Conservation (phyloP, 805 yeast species). For the Yarrowia sp. region DNA sequence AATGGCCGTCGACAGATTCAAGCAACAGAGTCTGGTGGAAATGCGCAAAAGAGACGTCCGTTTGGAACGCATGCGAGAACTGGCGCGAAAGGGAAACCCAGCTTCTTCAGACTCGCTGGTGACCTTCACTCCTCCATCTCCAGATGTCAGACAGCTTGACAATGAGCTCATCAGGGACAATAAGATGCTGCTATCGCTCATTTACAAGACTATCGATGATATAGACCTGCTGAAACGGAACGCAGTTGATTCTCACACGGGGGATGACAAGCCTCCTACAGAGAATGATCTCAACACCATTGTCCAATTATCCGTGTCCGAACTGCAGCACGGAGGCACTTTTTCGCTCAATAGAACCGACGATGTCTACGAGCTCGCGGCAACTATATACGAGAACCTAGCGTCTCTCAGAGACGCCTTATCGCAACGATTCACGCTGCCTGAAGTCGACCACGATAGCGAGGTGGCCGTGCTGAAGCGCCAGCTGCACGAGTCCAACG, state of each 20-base stretch:
- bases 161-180: slow-evolving; percentile 41
- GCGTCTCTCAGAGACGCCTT: not conserved
- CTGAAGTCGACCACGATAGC: slow-evolving; percentile 39
- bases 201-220: slow-evolving; percentile 40
- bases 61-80: slow-evolving; percentile 42
- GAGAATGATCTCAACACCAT: slow-evolving; percentile 18
- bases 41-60: slow-evolving; percentile 45
- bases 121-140: slow-evolving; percentile 40
- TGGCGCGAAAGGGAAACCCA: slow-evolving; percentile 37
- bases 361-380: not conserved
- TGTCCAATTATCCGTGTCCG: slow-evolving; percentile 18
- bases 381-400: slow-evolving; percentile 1
- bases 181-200: slow-evolving; percentile 40
- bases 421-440: slow-evolving; percentile 23
- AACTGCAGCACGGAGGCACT: slow-evolving; percentile 24
- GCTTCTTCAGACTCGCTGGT: slow-evolving; percentile 42
- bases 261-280: not conserved
- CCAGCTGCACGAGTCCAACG: slow-evolving; percentile 43
- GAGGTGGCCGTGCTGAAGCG: slow-evolving; percentile 41
- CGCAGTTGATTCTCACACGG: slow-evolving; percentile 2
- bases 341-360: slow-evolving; percentile 19
- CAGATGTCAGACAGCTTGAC: slow-evolving; percentile 22
- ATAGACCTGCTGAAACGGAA: slow-evolving; percentile 36
- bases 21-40: slow-evolving; percentile 43
- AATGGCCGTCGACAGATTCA: slow-evolving; percentile 39